Conservation (phyloP, 2,329 filamentous ascomycete species). For the Hypoxylon sp. region DNA sequence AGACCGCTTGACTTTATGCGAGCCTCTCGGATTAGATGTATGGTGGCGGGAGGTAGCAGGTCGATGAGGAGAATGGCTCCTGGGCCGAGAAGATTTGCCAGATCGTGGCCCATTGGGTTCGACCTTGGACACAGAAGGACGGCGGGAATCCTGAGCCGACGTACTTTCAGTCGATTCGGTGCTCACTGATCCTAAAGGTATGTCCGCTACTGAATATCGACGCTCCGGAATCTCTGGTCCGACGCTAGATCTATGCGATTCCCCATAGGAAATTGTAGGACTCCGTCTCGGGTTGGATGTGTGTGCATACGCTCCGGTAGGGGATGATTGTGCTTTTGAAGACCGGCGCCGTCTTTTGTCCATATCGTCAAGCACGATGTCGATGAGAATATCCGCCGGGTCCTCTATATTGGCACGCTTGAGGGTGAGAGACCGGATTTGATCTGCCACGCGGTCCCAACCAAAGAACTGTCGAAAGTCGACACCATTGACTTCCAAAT, state of each 20-base stretch:
- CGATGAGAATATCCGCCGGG: constrained; percentile 87
- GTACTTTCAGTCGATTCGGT: constrained; percentile 64
- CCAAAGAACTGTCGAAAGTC: constrained; percentile 98
- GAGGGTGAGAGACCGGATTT: constrained; percentile 88
- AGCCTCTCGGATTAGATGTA: constrained; percentile 75
- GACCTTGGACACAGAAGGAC: constrained; percentile 62
- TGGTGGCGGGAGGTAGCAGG: constrained; percentile 82
- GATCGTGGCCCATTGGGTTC: constrained; percentile 65
- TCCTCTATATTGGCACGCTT: constrained; percentile 92
- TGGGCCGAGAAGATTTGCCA: constrained; percentile 66
- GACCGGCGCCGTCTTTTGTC: constrained; percentile 91
- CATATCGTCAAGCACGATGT: constrained; percentile 96
- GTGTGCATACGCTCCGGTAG: constrained; percentile 77
- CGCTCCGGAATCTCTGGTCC: constrained; percentile 75
- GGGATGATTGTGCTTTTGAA: constrained; percentile 86
- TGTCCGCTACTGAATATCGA: constrained; percentile 62
- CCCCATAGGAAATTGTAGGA: constrained; percentile 74
- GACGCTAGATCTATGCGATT: constrained; percentile 77
- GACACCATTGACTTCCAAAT: constrained; percentile 93
- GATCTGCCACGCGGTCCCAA: constrained; percentile 94
- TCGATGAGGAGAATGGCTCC: constrained; percentile 86
- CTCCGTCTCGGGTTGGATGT: constrained; percentile 72
- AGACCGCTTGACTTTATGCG: constrained; percentile 85
- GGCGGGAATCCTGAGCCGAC: constrained; percentile 55
- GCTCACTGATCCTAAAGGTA: constrained; percentile 72